Conservation (phyloP, 306 rosid genomes). For the Lathyrus tuberosus region DNA sequence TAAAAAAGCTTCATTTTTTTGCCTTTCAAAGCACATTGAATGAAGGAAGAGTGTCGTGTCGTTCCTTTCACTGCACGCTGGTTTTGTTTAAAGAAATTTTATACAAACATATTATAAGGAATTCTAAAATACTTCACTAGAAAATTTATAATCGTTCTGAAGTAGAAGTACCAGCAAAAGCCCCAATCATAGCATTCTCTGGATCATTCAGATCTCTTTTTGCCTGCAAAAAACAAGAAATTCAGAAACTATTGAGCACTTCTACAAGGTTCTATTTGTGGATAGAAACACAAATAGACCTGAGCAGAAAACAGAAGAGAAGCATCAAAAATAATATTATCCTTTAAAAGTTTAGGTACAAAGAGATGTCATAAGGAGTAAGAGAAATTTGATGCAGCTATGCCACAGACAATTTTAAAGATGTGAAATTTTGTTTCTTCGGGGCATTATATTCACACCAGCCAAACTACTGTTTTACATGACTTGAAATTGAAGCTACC, state of each 20-base stretch:
- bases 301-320: neutral
- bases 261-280: neutral
- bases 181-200: slow-evolving; percentile 77
- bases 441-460: neutral
- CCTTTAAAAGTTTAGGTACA: neutral
- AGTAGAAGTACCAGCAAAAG: slow-evolving; percentile 66
- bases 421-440: neutral
- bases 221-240: slow-evolving; percentile 50
- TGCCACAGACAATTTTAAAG: neutral
- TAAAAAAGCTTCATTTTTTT: neutral
- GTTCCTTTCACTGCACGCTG: neutral
- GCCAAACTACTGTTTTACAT: slow-evolving; percentile 3
- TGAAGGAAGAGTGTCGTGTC: neutral
- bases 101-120: neutral
- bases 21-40: neutral
- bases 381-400: neutral
- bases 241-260: slow-evolving; percentile 1
- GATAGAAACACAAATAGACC: neutral
- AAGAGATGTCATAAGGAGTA: neutral
- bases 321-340: neutral
- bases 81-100: neutral
- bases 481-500: neutral
- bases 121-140: slow-evolving; percentile 24
- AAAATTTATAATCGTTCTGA: slow-evolving; percentile 9
- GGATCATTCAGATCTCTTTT: slow-evolving; percentile 73